A percentile compares a stretch with the other conserved stretches of the same genome.
Evolutionary conservation across 2,329 filamentous ascomycete species (phyloP).

Genomic region (Epichloe gansuensis): DNA sequence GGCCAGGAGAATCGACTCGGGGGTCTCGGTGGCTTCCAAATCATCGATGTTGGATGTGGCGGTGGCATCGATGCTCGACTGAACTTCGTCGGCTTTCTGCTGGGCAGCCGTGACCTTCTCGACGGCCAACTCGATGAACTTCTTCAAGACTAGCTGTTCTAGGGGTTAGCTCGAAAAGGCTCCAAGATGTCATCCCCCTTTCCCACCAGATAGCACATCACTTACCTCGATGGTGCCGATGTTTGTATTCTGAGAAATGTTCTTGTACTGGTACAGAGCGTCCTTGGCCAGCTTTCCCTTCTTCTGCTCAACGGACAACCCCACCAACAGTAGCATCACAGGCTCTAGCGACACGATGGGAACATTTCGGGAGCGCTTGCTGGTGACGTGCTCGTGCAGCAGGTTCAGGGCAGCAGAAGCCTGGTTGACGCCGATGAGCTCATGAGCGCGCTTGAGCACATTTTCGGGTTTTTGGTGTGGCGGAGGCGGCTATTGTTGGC

Average conservation of each 20-base stretch:
- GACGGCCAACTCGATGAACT: slow-evolving; percentile 94
- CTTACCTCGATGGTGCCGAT: slow-evolving; percentile 89
- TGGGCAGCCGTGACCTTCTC: slow-evolving; percentile 94
- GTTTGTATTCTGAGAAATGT: slow-evolving; percentile 98
- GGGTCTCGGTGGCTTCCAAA: slow-evolving; percentile 92
- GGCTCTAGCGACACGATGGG: slow-evolving; percentile 94
- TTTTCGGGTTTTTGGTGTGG: slow-evolving; percentile 98
- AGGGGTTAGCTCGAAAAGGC: slow-evolving; percentile 8
- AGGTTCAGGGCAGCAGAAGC: slow-evolving; percentile 82
- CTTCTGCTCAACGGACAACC: slow-evolving; percentile 91
- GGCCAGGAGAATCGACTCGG: slow-evolving; percentile 93
- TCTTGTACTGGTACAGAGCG: slow-evolving; percentile 99
- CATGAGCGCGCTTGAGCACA: slow-evolving; percentile 95
- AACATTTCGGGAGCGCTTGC: slow-evolving; percentile 93
- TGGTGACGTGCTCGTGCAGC: slow-evolving; percentile 98
- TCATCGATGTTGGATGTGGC: slow-evolving; percentile 70
- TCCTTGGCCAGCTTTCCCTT: slow-evolving; percentile 99
- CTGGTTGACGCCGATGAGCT: slow-evolving; percentile 97
- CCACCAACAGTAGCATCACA: slow-evolving; percentile 95
- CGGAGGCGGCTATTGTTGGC: slow-evolving; percentile 65
- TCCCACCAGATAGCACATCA: slow-evolving; percentile 1
- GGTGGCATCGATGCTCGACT: slow-evolving; percentile 71
- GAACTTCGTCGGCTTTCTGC: slow-evolving; percentile 89
- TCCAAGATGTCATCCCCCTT: neutral
- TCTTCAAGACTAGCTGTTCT: slow-evolving; percentile 73